Evolutionary conservation across 116 monocot species (phyloP).

Genomic region (Posidonia oceanica): DNA sequence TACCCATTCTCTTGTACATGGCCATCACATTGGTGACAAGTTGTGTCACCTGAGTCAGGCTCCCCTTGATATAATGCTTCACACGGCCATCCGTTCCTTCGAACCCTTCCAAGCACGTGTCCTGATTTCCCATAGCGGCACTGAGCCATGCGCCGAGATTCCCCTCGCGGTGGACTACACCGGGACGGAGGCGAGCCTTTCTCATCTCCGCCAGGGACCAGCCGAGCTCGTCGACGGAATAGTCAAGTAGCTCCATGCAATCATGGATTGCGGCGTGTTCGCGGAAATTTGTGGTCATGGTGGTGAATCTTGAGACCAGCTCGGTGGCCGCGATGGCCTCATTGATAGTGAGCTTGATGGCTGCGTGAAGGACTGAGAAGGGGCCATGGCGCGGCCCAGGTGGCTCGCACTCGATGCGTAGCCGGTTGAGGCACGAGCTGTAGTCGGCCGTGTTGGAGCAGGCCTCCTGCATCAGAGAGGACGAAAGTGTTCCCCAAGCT

Average conservation of each 20-base stretch:
- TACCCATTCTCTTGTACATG: constrained; percentile 43
- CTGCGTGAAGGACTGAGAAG: constrained; percentile 44
- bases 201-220: constrained; percentile 49
- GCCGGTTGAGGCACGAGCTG: constrained; percentile 33
- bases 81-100: constrained; percentile 70
- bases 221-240: constrained; percentile 53
- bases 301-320: constrained; percentile 15
- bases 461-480: constrained; percentile 46
- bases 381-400: constrained; percentile 11
- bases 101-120: constrained; percentile 89
- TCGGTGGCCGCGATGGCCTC: constrained; percentile 46
- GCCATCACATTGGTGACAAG: constrained; percentile 57
- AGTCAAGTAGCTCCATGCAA: constrained; percentile 72
- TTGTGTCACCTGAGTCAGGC: constrained; percentile 40
- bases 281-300: constrained; percentile 27
- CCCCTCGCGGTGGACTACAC: constrained; percentile 31
- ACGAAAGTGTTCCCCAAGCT: not conserved
- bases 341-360: constrained; percentile 39
- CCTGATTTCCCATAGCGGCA: constrained; percentile 81
- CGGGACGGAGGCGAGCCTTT: constrained; percentile 8
- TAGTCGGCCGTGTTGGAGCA: constrained; percentile 42
- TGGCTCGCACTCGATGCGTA: constrained; percentile 29
- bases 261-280: constrained; percentile 65
- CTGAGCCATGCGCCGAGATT: constrained; percentile 77
- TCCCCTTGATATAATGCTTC: constrained; percentile 21